A percentile compares a stretch with the other conserved stretches of the same genome.
Evolutionary conservation across 2,329 filamentous ascomycete species (phyloP).

Genomic region (Fusarium sp.): DNA sequence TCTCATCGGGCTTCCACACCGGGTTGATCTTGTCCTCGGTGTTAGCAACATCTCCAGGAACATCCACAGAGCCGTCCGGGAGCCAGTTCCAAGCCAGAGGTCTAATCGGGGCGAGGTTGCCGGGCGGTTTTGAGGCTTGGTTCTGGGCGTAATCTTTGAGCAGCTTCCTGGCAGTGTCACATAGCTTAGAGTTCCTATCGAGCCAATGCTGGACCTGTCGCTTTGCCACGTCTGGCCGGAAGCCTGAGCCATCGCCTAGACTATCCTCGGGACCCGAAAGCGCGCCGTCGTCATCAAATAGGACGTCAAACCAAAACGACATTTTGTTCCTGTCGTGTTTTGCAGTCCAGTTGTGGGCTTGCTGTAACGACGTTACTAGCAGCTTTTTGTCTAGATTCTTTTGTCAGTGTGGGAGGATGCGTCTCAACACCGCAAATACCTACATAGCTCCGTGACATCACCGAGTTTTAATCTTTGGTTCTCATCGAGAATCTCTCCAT

Average conservation of each 20-base stretch:
- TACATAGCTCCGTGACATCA: constrained; percentile 71
- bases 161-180: constrained; percentile 61
- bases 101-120: constrained; percentile 58
- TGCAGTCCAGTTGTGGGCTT: constrained; percentile 74
- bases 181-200: constrained; percentile 66
- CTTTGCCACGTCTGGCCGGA: constrained; percentile 65
- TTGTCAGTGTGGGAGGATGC: not conserved
- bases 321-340: constrained; percentile 76
- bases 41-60: constrained; percentile 45
- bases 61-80: constrained; percentile 48
- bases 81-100: constrained; percentile 66
- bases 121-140: constrained; percentile 57
- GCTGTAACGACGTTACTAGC: constrained; percentile 70
- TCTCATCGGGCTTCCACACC: constrained; percentile 60
- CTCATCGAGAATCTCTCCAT: constrained; percentile 69
- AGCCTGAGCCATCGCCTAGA: constrained; percentile 60
- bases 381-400: constrained; percentile 67
- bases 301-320: constrained; percentile 72
- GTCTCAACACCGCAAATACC: constrained; percentile 38
- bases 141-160: constrained; percentile 63
- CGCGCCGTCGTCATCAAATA: constrained; percentile 66
- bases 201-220: constrained; percentile 70
- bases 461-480: constrained; percentile 63
- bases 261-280: constrained; percentile 60
- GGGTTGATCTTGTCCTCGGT: constrained; percentile 56